A percentile compares a stretch with the other conserved stretches of the same genome.
These are phyloP conservation scores for Leucaena leucocephala DNA, from an alignment of 306 rosid genomes.

Conservation along the genomic window DNA sequence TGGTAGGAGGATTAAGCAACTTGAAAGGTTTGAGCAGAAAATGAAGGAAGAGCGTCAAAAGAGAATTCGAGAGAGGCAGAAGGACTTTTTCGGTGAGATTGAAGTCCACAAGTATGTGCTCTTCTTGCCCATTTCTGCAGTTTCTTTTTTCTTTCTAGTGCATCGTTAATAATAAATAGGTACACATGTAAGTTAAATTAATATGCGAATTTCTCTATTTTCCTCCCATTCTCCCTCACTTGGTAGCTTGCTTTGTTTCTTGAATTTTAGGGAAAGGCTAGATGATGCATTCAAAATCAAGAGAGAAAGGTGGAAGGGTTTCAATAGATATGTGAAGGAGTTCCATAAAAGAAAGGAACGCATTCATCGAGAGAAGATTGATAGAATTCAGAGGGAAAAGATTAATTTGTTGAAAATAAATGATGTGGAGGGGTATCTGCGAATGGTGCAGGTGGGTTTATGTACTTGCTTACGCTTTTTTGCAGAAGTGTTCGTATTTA, in stretches of 20 bases:
- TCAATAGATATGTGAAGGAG: slow-evolving; percentile 90
- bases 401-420: slow-evolving; percentile 96
- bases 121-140: slow-evolving; percentile 2
- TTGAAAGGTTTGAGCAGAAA: slow-evolving; percentile 91
- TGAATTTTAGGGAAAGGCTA: slow-evolving; percentile 80
- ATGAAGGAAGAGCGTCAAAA: slow-evolving; percentile 99
- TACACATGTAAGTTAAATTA: neutral
- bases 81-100: slow-evolving; percentile 92
- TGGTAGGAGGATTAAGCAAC: slow-evolving; percentile 94
- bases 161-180: slow-evolving; percentile 8
- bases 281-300: slow-evolving; percentile 89
- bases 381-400: slow-evolving; percentile 98
- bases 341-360: slow-evolving; percentile 97
- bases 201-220: slow-evolving; percentile 2
- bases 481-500: slow-evolving; percentile 15
- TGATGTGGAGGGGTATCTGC: slow-evolving; percentile 97
- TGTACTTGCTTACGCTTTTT: slow-evolving; percentile 26
- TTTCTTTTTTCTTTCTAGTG: slow-evolving; percentile 19
- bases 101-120: slow-evolving; percentile 95
- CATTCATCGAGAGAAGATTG: slow-evolving; percentile 96
- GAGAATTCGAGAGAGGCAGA: slow-evolving; percentile 96
- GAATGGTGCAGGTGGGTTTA: slow-evolving; percentile 93
- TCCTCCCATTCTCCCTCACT: slow-evolving; percentile 15
- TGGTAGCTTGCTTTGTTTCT: slow-evolving; percentile 36
- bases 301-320: slow-evolving; percentile 92